Base-by-base conservation (phyloP, 2,329 filamentous ascomycete species). In the Ilyonectria mors-panacis region DNA sequence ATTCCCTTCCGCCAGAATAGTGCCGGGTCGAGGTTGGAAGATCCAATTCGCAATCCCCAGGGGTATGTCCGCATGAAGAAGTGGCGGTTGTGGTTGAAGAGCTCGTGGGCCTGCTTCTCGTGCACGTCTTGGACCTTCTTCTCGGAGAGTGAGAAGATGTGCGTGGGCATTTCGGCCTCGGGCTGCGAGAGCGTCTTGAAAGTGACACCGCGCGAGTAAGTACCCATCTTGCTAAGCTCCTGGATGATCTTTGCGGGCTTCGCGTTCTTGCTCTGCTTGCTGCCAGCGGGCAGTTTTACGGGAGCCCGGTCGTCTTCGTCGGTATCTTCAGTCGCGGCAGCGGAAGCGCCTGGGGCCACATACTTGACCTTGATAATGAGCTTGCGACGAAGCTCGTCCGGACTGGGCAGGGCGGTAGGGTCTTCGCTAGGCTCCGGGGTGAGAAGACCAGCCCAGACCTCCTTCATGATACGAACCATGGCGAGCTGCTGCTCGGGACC, bases 381-480 rank as follows among this genome's bases (percentile, higher is more conserved):
- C 82, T 95, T 97, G 63, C 88, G 86, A 59, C 87, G 88, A 60
- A 98, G 81, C 4, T 91, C 87, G 6, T 86, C 88, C 0, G 95
- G 94, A 12, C 92, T 84, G 0, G 93, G 92, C 1, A 96, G 86
- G 6, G 78, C 74, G 15, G 81, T 79, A 12, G 83, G 80, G 0
- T 89, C 83, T 19, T 79, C 76, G 7, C 78, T 87, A 58, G 81
- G 84, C 23, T 82, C 78, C 1, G 91, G 86, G 2, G 97, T 84
- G 9, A 98, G 84, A 65, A 91, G 85, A 1, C 86, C 91, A n/a
- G 86, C 86, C 94, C 94, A 99, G 28, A 89, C 89, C 68, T 97
- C 89, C 69, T 91, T 87, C 90, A 99, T 98, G 75, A 98, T 97
- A 67, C 93, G 87, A 6, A 97, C 94, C 94, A 98, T 98, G 65